A percentile compares a stretch with the other conserved stretches of the same genome.
Conservation (phyloP, 768 basidiomycete species). For the Stropharia rugosoannulata region DNA sequence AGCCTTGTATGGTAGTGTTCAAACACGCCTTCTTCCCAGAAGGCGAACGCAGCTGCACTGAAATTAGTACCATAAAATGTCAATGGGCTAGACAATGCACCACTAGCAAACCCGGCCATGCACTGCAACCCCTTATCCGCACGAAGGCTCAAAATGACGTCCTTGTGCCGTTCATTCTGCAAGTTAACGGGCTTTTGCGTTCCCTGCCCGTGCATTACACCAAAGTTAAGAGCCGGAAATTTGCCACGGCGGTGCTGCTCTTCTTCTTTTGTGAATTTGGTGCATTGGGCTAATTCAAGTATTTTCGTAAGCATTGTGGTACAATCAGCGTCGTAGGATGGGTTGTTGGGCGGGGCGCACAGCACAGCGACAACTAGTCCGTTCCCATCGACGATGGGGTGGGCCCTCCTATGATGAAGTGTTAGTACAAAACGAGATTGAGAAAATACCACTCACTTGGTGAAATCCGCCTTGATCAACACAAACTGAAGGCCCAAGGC, state of each 20-base stretch:
- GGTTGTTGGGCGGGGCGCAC: too few species aligned
- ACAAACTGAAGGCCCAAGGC: too few species aligned
- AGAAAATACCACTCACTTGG: too few species aligned
- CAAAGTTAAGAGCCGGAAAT: conserved; percentile 5
- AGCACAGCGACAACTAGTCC: too few species aligned
- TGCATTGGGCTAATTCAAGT: too few species aligned
- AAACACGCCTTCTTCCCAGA: conserved; percentile 1
- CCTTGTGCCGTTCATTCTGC: background rate
- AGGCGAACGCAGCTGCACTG: background rate
- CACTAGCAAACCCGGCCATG: background rate
- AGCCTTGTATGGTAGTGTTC: background rate
- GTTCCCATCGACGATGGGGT: too few species aligned
- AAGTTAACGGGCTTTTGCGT: background rate
- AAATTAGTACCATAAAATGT: background rate
- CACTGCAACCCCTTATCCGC: background rate
- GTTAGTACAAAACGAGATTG: too few species aligned
- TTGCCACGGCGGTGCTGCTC: background rate
- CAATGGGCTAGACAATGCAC: background rate
- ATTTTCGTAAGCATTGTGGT: too few species aligned
- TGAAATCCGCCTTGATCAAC: too few species aligned
- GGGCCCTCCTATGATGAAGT: too few species aligned
- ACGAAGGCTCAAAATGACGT: background rate
- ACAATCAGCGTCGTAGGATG: too few species aligned
- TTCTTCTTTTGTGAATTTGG: too few species aligned
- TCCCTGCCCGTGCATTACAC: conserved; percentile 3